These are phyloP conservation scores for Escovopsis weberi DNA, from an alignment of 2,329 filamentous ascomycete species.

Conservation along the genomic window DNA sequence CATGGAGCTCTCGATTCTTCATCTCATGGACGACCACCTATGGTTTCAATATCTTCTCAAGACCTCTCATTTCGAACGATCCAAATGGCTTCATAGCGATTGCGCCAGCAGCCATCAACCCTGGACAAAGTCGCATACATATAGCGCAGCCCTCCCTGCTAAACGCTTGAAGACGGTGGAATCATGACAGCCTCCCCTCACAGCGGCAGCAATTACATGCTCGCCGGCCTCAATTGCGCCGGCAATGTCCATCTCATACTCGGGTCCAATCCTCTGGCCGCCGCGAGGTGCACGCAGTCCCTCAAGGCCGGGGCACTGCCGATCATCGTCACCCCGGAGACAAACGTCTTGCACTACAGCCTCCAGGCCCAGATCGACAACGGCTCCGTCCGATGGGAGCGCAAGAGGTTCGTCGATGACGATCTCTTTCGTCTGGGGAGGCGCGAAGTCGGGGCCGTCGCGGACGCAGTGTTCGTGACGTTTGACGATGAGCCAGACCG, in stretches of 20 bases:
- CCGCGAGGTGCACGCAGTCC: slow-evolving; percentile 65
- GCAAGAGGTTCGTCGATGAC: slow-evolving; percentile 50
- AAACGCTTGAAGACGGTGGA: too few relatives aligned
- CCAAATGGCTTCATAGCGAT: too few relatives aligned
- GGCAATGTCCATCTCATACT: slow-evolving; percentile 70
- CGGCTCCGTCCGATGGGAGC: slow-evolving; percentile 50
- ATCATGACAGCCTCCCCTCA: too few relatives aligned
- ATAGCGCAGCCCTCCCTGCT: too few relatives aligned
- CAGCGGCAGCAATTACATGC: slow-evolving; percentile 23
- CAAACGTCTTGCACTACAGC: slow-evolving; percentile 41
- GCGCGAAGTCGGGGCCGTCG: slow-evolving; percentile 58
- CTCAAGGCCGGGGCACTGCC: slow-evolving; percentile 70
- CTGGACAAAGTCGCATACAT: too few relatives aligned
- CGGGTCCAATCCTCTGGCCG: slow-evolving; percentile 77
- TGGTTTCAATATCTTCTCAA: too few relatives aligned
- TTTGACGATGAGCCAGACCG: slow-evolving; percentile 25
- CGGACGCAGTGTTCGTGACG: slow-evolving; percentile 89
- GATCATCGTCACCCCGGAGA: slow-evolving; percentile 59
- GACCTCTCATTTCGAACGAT: too few relatives aligned
- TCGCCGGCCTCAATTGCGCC: slow-evolving; percentile 57
- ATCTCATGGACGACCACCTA: too few relatives aligned
- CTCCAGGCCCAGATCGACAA: slow-evolving; percentile 51
- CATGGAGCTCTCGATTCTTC: too few relatives aligned
- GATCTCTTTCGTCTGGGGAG: slow-evolving; percentile 69
- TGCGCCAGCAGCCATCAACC: too few relatives aligned